These are phyloP conservation scores for Aspergillus pseudoglaucus DNA, from an alignment of 2,329 filamentous ascomycete species.

Conservation along the genomic window DNA sequence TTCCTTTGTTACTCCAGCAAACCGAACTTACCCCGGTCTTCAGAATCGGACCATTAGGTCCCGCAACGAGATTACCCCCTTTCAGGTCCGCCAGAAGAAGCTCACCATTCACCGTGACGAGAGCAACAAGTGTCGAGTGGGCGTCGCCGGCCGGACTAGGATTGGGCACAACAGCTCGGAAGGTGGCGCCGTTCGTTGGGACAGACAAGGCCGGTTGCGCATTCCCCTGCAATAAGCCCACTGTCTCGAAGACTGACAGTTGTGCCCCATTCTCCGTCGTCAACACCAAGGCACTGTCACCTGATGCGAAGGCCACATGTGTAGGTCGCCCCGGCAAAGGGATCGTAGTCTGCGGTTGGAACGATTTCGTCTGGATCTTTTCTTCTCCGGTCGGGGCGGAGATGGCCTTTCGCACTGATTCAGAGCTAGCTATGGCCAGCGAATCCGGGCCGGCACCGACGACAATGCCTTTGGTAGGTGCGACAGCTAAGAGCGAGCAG, in stretches of 20 bases:
- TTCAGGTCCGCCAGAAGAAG: conserved; percentile 78
- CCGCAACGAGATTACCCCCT: conserved; percentile 52
- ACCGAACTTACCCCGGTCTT: conserved; percentile 73
- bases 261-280: conserved; percentile 76
- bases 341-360: conserved; percentile 67
- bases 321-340: conserved; percentile 69
- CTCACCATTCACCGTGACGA: conserved; percentile 74
- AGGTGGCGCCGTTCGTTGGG: conserved; percentile 63
- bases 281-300: conserved; percentile 76
- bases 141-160: conserved; percentile 55
- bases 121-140: conserved; percentile 62
- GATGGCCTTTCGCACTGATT: conserved; percentile 71
- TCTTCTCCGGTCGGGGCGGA: conserved; percentile 51
- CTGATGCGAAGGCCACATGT: conserved; percentile 84
- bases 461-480: conserved; percentile 70
- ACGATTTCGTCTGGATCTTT: conserved; percentile 57
- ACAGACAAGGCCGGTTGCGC: conserved; percentile 68
- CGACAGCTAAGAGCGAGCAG: conserved; percentile 76
- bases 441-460: conserved; percentile 80
- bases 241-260: conserved; percentile 73
- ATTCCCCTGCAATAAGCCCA: conserved; percentile 59
- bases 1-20: conserved; percentile 88
- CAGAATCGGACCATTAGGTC: conserved; percentile 58
- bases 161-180: conserved; percentile 74
- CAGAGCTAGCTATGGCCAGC: conserved; percentile 69